Percentiles rank a stretch among this genome's conserved stretches.
phyloP scores from a whole-genome alignment of 139 green algal species.

The Ettlia oleoabundans region DNA sequence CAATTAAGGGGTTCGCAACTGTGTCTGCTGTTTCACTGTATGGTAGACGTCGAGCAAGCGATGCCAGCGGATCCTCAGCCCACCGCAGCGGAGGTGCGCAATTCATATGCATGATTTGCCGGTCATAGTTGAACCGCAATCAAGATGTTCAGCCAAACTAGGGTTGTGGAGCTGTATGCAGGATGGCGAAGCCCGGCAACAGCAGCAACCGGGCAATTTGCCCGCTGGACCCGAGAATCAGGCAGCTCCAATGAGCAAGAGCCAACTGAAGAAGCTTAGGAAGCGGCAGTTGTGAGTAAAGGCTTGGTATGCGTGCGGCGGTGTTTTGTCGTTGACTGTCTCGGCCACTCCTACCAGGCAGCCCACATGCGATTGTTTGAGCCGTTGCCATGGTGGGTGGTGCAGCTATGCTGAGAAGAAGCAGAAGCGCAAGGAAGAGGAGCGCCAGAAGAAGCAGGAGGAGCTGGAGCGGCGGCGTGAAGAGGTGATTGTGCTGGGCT shows the following conservation, averaged over 20 bases:
- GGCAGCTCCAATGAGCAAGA: constrained; percentile 18
- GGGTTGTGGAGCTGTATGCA: no score
- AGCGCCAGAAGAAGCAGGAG: constrained; percentile 11
- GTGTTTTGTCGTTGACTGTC: background rate
- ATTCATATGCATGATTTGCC: no score
- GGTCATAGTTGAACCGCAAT: no score
- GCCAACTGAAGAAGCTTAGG: constrained; percentile 36
- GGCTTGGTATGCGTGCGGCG: no score
- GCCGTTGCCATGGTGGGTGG: background rate
- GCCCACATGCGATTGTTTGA: background rate
- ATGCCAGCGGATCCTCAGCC: no score
- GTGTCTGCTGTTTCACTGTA: no score
- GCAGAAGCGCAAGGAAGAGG: constrained; percentile 14
- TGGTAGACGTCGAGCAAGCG: no score
- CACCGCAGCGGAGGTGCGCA: no score
- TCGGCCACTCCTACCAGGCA: background rate
- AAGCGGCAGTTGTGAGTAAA: constrained; percentile 24
- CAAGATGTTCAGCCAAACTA: no score
- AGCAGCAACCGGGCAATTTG: no score
- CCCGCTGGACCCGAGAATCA: no score
- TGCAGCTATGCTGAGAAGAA: constrained; percentile 21
- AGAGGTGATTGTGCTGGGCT: constrained; percentile 1
- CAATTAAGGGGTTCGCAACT: no score
- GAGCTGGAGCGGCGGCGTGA: constrained; percentile 20
- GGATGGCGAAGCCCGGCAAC: background rate